Evolutionary conservation across 164 flowering plant species (phyloP).

Genomic region (Vitis rotundifolia): DNA sequence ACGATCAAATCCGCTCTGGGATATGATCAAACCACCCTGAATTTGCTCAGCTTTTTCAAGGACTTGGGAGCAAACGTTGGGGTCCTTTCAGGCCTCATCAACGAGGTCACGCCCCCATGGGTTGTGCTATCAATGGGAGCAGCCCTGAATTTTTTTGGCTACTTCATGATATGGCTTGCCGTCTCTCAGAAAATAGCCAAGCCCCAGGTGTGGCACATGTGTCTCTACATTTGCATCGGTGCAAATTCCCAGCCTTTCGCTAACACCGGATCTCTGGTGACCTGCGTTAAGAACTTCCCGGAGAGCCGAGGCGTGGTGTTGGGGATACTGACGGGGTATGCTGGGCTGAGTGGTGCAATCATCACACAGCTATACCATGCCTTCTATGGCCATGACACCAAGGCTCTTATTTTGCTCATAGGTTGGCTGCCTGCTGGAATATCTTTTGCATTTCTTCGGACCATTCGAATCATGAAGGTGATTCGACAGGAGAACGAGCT

Average conservation of each 20-base stretch:
- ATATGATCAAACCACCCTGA: slow-evolving; percentile 46
- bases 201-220: slow-evolving; percentile 50
- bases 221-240: slow-evolving; percentile 45
- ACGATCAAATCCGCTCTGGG: slow-evolving; percentile 30
- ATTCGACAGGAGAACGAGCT: slow-evolving; percentile 25
- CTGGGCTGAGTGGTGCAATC: slow-evolving; percentile 52
- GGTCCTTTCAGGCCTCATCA: slow-evolving; percentile 40
- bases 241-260: slow-evolving; percentile 52
- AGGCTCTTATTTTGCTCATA: slow-evolving; percentile 29
- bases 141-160: slow-evolving; percentile 41
- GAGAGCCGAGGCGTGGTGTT: slow-evolving; percentile 47
- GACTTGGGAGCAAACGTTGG: slow-evolving; percentile 46
- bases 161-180: slow-evolving; percentile 57
- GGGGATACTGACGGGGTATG: slow-evolving; percentile 48
- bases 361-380: slow-evolving; percentile 45
- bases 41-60: slow-evolving; percentile 42
- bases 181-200: slow-evolving; percentile 27
- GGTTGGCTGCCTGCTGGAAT: slow-evolving; percentile 39
- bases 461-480: slow-evolving; percentile 30
- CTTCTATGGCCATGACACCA: slow-evolving; percentile 25
- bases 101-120: slow-evolving; percentile 54
- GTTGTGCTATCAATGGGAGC: slow-evolving; percentile 44
- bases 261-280: slow-evolving; percentile 46
- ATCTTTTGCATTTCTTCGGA: slow-evolving; percentile 25
- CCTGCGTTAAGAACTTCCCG: slow-evolving; percentile 56